phyloP scores from a whole-genome alignment of 257 asterid species.

The Fraxinus cuspidata region DNA sequence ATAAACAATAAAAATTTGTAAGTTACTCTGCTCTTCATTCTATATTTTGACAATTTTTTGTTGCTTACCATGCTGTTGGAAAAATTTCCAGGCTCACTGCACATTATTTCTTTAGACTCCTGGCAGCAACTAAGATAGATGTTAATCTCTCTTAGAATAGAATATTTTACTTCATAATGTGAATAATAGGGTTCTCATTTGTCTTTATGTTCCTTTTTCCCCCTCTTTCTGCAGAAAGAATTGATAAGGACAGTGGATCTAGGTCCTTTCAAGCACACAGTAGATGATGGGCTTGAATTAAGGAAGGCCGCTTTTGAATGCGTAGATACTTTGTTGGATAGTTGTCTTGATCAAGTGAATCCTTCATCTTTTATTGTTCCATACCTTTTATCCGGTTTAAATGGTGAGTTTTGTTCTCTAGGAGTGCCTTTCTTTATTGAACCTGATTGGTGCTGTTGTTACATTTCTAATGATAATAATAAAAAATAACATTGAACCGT shows the following conservation, averaged over 20 bases:
- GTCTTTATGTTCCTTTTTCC: background rate
- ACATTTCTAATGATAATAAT: background rate
- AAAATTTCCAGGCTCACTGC: background rate
- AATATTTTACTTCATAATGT: background rate
- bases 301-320: slow-evolving; percentile 99
- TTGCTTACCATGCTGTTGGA: background rate
- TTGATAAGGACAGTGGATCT: slow-evolving; percentile 97
- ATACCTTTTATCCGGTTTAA: slow-evolving; percentile 85
- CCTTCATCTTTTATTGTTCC: slow-evolving; percentile 99
- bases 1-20: background rate
- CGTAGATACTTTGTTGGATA: slow-evolving; percentile 90
- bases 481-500: background rate
- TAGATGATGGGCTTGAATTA: slow-evolving; percentile 98
- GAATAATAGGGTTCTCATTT: background rate
- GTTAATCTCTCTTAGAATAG: background rate
- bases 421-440: slow-evolving; percentile 7
- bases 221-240: slow-evolving; percentile 73
- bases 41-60: background rate
- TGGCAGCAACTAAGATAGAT: background rate
- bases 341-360: slow-evolving; percentile 95
- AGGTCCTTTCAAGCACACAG: slow-evolving; percentile 99
- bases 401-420: slow-evolving; percentile 57
- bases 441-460: slow-evolving; percentile 13
- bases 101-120: background rate
- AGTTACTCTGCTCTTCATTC: background rate